Evolutionary conservation across 306 rosid species (phyloP).

Genomic region (Datisca glomerata): DNA sequence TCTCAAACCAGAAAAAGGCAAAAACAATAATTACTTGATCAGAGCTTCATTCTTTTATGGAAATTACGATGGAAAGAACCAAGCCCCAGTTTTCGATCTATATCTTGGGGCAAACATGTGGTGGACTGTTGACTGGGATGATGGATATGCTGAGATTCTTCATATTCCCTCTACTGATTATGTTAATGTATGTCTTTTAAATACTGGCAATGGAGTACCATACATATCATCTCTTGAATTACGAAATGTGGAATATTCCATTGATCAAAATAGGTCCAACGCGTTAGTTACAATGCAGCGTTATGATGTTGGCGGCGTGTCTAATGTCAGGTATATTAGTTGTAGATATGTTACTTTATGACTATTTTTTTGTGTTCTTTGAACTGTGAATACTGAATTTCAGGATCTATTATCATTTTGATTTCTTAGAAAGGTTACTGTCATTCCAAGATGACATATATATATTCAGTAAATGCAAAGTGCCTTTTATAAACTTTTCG

Average conservation of each 20-base stretch:
- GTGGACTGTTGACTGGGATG: slow-evolving; percentile 3
- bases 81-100: slow-evolving; percentile 17
- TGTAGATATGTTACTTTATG: too few relatives aligned
- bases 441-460: too few relatives aligned
- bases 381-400: too few relatives aligned
- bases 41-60: slow-evolving; percentile 29
- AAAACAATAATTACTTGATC: slow-evolving; percentile 25
- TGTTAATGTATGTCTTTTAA: slow-evolving; percentile 29
- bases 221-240: slow-evolving; percentile 34
- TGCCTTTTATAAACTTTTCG: too few relatives aligned
- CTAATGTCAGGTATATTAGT: slow-evolving; percentile 8
- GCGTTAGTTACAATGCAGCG: slow-evolving; percentile 9
- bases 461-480: too few relatives aligned
- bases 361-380: too few relatives aligned
- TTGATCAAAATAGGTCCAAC: slow-evolving; percentile 3
- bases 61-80: slow-evolving; percentile 24
- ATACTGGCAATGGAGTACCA: slow-evolving; percentile 26
- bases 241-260: slow-evolving; percentile 10
- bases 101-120: slow-evolving; percentile 32
- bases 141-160: slow-evolving; percentile 13
- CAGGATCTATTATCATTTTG: too few relatives aligned
- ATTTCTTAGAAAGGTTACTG: too few relatives aligned
- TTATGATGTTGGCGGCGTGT: slow-evolving; percentile 10
- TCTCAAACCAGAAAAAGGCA: slow-evolving; percentile 20
- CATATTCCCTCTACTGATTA: slow-evolving; percentile 16